phyloP scores from a whole-genome alignment of 2,329 filamentous ascomycete species.

The Sporothrix variecibatus region DNA sequence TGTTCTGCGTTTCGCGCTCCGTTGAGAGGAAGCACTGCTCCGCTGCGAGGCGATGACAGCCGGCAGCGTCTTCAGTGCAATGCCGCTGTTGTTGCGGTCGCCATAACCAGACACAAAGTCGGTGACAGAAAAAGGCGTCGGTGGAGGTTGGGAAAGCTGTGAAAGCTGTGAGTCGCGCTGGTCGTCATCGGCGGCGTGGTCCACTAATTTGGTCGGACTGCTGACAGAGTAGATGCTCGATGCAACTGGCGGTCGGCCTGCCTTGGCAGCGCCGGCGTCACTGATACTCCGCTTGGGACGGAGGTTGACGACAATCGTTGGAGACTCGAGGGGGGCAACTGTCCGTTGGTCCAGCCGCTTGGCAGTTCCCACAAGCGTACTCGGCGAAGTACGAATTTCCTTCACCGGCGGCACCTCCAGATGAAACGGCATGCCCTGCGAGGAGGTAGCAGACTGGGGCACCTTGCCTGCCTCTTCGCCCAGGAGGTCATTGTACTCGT shows the following conservation, averaged over 20 bases:
- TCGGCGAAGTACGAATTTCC: constrained; percentile 32
- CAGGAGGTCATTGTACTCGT: constrained; percentile 88
- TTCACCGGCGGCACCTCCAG: constrained; percentile 49
- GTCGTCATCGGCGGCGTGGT: constrained; percentile 51
- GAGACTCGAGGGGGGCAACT: constrained; percentile 48
- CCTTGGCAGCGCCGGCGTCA: constrained; percentile 33
- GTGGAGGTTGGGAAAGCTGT: constrained; percentile 38
- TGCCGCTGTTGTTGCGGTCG: constrained; percentile 38
- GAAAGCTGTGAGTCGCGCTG: constrained; percentile 34
- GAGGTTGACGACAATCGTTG: constrained; percentile 37
- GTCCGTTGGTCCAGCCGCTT: background rate
- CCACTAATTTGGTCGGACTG: constrained; percentile 51
- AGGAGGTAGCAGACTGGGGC: constrained; percentile 57
- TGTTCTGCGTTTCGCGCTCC: constrained; percentile 10
- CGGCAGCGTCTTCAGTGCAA: constrained; percentile 32
- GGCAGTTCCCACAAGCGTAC: background rate
- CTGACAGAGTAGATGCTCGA: constrained; percentile 53
- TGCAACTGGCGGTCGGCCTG: constrained; percentile 38
- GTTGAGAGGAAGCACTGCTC: constrained; percentile 38
- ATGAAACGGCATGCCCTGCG: constrained; percentile 58
- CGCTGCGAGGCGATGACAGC: constrained; percentile 26
- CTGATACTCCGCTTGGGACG: constrained; percentile 21
- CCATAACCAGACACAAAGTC: constrained; percentile 47
- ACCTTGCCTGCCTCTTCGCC: constrained; percentile 58
- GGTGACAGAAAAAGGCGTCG: constrained; percentile 47